Conservation (phyloP, 495 filamentous ascomycete species). For the Hypomontagnella submonticulosa region DNA sequence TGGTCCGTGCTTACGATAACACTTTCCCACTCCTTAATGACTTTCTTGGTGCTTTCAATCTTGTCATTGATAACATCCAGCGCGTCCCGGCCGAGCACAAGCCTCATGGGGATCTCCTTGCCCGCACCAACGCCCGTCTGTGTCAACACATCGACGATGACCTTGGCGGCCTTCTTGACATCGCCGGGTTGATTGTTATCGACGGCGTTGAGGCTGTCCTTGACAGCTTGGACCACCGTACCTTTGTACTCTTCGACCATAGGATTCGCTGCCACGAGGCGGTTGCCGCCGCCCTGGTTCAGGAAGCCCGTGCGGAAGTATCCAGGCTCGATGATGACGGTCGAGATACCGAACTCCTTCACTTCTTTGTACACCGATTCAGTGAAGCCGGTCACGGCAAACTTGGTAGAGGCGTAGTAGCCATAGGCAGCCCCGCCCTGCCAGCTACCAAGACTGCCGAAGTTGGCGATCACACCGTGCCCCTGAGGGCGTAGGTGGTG, state of each 20-base stretch:
- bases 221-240: slow-evolving; percentile 35
- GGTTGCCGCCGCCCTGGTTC: slow-evolving; percentile 32
- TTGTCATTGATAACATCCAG: slow-evolving; percentile 47
- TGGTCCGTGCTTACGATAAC: slow-evolving; percentile 44
- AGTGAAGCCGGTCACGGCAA: slow-evolving; percentile 54
- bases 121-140: slow-evolving; percentile 52
- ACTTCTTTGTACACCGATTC: slow-evolving; percentile 56
- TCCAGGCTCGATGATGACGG: slow-evolving; percentile 61
- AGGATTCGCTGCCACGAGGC: slow-evolving; percentile 35
- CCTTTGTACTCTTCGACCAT: slow-evolving; percentile 44
- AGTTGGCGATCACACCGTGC: slow-evolving; percentile 58
- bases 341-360: slow-evolving; percentile 57
- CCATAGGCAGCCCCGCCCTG: slow-evolving; percentile 39
- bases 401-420: slow-evolving; percentile 61
- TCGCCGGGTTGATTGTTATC: slow-evolving; percentile 57
- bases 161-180: slow-evolving; percentile 55
- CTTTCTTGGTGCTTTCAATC: slow-evolving; percentile 45
- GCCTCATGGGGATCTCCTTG: slow-evolving; percentile 46
- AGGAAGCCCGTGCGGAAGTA: slow-evolving; percentile 55
- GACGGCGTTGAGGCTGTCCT: slow-evolving; percentile 36
- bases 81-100: slow-evolving; percentile 50
- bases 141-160: slow-evolving; percentile 60
- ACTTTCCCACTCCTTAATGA: slow-evolving; percentile 52
- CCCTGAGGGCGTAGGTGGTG: slow-evolving; percentile 57
- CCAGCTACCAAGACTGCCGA: slow-evolving; percentile 57